Base-by-base conservation (phyloP, 768 basidiomycete species). In the Boletales sp. region DNA sequence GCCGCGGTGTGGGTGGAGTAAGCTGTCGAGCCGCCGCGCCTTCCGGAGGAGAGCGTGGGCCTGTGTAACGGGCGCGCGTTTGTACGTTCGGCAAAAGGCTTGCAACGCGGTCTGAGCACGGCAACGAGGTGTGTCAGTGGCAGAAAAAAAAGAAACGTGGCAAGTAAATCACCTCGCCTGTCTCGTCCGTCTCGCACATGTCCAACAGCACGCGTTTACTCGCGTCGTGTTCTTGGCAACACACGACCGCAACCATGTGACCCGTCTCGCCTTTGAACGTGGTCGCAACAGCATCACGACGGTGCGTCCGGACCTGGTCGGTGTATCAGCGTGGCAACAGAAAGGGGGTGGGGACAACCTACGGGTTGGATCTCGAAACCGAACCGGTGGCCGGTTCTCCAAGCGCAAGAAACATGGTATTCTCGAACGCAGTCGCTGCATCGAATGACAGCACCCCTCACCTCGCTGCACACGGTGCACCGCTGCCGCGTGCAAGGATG, bases 361-460 rank as follows among this genome's bases (percentile, higher is more conserved):
- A 88, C 92, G 33, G 86, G 79, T 59, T 87, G 86, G 36, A 98
- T 81, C 71, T 98, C 94, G 67, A 99, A 96, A 28, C 91, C 94
- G 57, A 98, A 94, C 57, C 76, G 86, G 71, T 87, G 82, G 0
- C 87, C 87, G 36, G 83, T 74, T 46, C 76, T 79, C 90, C 91
- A 97, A 17, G 92, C 96, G 66, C 96, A 99, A 0, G 90, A 85
- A 8, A 85, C 76, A 65, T 99, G 96, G 65, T 86, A 93, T 56
- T 88, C 83, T 45, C 77, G 80, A 14, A 71, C 67, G 64, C 96
- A 97, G 59, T 93, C 92, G 37, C 72, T 79, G 71, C 96, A 99
- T 38, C 83, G 80, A 28, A 94, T 75, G 36, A 88, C 86, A 4
- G 90, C 90, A 8, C 95, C 95, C 32, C 84, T 81, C 8, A 69